Conservation (phyloP, 257 asterid genomes). For the Osmanthus fragrans region DNA sequence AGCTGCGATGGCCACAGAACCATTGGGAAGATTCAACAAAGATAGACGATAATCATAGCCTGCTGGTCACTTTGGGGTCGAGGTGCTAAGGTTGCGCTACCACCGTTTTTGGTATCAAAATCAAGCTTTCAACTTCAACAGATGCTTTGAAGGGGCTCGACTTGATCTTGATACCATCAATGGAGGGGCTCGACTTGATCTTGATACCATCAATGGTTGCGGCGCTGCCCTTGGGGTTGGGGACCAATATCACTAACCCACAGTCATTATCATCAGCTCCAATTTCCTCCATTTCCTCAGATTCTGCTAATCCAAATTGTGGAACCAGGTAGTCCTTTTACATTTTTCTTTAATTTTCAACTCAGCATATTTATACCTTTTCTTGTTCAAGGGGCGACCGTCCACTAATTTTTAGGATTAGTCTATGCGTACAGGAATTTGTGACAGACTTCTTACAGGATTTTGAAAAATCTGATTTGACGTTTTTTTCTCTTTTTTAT, state of each 20-base stretch:
- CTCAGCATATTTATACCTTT: too few relatives aligned
- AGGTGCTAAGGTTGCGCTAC: not conserved
- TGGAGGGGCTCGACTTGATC: too few relatives aligned
- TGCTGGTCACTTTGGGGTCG: conserved; percentile 20
- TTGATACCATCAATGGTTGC: conserved; percentile 20
- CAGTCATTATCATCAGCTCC: not conserved
- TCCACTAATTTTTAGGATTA: too few relatives aligned
- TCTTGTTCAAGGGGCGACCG: too few relatives aligned
- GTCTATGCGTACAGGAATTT: too few relatives aligned
- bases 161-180: conserved; percentile 14
- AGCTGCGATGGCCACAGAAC: too few relatives aligned
- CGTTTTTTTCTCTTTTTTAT: too few relatives aligned
- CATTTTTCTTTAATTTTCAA: not conserved
- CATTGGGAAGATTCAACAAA: not conserved
- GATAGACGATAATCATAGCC: conserved; percentile 12
- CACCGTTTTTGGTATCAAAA: not conserved
- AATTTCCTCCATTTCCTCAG: not conserved
- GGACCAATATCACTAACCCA: conserved; percentile 21
- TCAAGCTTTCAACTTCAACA: too few relatives aligned
- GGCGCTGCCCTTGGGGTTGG: not conserved
- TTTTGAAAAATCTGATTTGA: too few relatives aligned
- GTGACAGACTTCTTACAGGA: too few relatives aligned
- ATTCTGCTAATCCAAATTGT: too few relatives aligned
- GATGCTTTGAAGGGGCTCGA: too few relatives aligned
- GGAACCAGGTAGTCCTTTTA: not conserved